phyloP scores from a whole-genome alignment of 2,329 filamentous ascomycete genomes.

The Leptographium wingfieldii region DNA sequence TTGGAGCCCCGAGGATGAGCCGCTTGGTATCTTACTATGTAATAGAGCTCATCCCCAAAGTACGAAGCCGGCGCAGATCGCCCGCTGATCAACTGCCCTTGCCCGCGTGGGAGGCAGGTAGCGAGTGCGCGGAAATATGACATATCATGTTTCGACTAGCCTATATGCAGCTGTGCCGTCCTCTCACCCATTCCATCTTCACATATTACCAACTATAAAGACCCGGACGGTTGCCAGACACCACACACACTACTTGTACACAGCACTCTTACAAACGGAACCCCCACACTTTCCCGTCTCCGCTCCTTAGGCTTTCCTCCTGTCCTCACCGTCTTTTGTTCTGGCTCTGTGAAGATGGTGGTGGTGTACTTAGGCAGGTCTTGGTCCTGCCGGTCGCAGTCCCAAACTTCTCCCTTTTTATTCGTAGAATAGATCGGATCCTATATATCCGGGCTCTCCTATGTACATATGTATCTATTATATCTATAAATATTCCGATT shows the following conservation, averaged over 20 bases:
- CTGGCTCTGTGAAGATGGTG: neutral
- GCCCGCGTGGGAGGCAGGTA: neutral
- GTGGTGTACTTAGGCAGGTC: too few species aligned
- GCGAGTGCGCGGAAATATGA: neutral
- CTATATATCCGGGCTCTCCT: neutral
- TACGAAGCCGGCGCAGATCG: neutral
- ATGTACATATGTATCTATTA: neutral
- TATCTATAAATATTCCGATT: neutral
- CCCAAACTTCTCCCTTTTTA: neutral
- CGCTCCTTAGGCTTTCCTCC: neutral
- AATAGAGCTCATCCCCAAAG: neutral
- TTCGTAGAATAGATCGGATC: neutral
- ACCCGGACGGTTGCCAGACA: neutral
- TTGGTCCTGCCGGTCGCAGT: neutral
- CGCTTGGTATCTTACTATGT: neutral
- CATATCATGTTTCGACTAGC: neutral
- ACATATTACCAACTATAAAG: too few species aligned
- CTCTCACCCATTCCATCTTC: neutral
- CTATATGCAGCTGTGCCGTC: neutral
- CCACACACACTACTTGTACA: neutral
- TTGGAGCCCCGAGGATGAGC: neutral
- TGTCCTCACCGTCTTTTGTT: neutral
- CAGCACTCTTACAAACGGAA: neutral
- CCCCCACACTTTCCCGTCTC: neutral
- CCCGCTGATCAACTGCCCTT: neutral